Percentiles rank a stretch among this genome's conserved stretches.
phyloP scores from a whole-genome alignment of 495 filamentous ascomycete genomes.

The Astrothelium macrocarpum region DNA sequence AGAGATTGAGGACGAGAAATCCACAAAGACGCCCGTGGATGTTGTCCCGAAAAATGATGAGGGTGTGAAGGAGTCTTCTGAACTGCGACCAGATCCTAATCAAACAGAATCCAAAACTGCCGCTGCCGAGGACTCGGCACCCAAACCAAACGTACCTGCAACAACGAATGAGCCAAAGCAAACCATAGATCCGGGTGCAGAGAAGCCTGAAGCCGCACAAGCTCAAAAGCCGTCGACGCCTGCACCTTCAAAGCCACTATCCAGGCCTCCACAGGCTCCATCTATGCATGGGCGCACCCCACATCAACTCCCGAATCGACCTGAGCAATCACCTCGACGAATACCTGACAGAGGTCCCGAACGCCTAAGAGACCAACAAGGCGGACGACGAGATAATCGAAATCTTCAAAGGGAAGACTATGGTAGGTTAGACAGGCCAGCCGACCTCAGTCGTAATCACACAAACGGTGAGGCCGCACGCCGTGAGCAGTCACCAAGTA shows the following conservation, averaged over 20 bases:
- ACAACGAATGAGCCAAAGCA: not conserved
- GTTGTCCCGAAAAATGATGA: slow-evolving; percentile 14
- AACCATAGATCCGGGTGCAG: not conserved
- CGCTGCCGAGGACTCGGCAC: not conserved
- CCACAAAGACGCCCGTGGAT: not conserved
- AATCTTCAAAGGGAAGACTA: slow-evolving; percentile 16
- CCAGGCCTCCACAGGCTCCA: not conserved
- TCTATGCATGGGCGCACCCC: slow-evolving; percentile 1
- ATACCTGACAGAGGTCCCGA: slow-evolving; percentile 18
- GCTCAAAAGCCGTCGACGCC: slow-evolving; percentile 13
- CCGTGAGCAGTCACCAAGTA: slow-evolving; percentile 23
- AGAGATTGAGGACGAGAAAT: slow-evolving; percentile 29
- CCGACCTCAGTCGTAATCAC: slow-evolving; percentile 18
- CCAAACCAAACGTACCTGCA: slow-evolving; percentile 5
- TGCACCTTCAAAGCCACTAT: slow-evolving; percentile 9
- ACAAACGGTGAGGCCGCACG: slow-evolving; percentile 15
- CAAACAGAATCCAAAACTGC: not conserved
- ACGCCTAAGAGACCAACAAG: slow-evolving; percentile 12
- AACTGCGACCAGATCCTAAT: not conserved
- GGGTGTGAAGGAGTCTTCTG: slow-evolving; percentile 5
- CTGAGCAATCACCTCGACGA: slow-evolving; percentile 13
- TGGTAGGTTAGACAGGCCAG: slow-evolving; percentile 27
- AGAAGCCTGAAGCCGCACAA: not conserved
- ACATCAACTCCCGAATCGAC: slow-evolving; percentile 5
- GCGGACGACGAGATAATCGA: slow-evolving; percentile 19